phyloP scores from a whole-genome alignment of 495 filamentous ascomycete genomes.

The Cenococcum geophilum region DNA sequence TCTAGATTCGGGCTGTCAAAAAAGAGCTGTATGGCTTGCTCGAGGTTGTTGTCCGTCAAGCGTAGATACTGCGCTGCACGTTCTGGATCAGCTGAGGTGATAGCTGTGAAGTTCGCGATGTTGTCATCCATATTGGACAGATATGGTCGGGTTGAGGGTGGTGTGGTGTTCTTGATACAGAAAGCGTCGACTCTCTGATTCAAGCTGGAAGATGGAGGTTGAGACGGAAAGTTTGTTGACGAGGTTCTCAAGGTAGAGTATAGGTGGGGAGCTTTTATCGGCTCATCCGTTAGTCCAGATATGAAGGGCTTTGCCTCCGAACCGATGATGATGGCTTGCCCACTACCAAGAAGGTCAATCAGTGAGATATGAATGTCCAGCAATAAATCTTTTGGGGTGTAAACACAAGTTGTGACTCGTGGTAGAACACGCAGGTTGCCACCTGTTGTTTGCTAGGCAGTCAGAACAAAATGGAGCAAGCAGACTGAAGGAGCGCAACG shows the following conservation, averaged over 20 bases:
- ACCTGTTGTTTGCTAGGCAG: no score
- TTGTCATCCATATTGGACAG: conserved; percentile 58
- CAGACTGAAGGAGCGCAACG: no score
- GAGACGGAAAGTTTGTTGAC: neutral
- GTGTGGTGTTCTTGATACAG: neutral
- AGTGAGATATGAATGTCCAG: no score
- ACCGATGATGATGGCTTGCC: no score
- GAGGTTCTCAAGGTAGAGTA: conserved; percentile 1
- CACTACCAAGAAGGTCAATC: no score
- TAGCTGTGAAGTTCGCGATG: conserved; percentile 55
- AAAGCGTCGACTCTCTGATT: neutral
- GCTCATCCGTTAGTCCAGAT: neutral
- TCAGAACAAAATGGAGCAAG: no score
- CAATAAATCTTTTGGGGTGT: no score
- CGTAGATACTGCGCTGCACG: conserved; percentile 73
- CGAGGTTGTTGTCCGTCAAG: conserved; percentile 71
- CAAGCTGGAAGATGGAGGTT: neutral
- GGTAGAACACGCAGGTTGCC: no score
- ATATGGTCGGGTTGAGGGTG: neutral
- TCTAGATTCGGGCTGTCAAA: conserved; percentile 71
- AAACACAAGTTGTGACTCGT: no score
- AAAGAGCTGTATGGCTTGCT: conserved; percentile 82
- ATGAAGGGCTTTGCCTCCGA: no score
- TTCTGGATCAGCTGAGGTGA: conserved; percentile 60
- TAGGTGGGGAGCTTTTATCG: conserved; percentile 2